These are phyloP conservation scores for Calonectria leucothoes DNA, from an alignment of 2,329 filamentous ascomycete species.

Conservation along the genomic window DNA sequence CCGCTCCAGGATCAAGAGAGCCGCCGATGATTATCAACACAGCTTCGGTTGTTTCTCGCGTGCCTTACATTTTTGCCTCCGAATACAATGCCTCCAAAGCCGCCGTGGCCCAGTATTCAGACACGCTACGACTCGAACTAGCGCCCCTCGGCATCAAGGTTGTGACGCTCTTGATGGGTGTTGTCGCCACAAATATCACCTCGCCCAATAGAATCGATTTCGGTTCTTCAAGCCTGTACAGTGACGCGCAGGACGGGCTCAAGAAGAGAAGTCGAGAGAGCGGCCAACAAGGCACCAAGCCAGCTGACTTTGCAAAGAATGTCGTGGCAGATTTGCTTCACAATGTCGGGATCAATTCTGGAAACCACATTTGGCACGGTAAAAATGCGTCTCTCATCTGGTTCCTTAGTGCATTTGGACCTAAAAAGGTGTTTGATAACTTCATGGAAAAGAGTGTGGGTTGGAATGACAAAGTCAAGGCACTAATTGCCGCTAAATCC, in stretches of 20 bases:
- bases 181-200: conserved; percentile 17
- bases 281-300: conserved; percentile 12
- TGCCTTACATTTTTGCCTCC: conserved; percentile 8
- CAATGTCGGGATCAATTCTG: too few species aligned
- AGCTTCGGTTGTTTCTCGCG: conserved; percentile 12
- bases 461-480: too few species aligned
- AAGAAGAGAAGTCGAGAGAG: neutral
- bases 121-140: conserved; percentile 22
- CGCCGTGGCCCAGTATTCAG: conserved; percentile 16
- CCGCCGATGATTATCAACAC: conserved; percentile 24
- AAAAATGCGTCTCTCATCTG: too few species aligned
- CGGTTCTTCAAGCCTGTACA: conserved; percentile 8
- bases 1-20: neutral
- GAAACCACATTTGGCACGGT: too few species aligned
- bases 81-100: conserved; percentile 25
- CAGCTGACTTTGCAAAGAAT: conserved; percentile 6
- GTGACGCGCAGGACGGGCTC: neutral
- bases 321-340: too few species aligned
- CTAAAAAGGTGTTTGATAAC: too few species aligned
- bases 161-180: conserved; percentile 21
- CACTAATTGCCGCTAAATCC: too few species aligned
- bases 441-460: too few species aligned
- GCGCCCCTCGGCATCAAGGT: conserved; percentile 21
- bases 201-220: conserved; percentile 12
- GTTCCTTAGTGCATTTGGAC: too few species aligned